A percentile compares a stretch with the other conserved stretches of the same genome.
These are phyloP conservation scores for Trifolium subterraneum DNA, from an alignment of 306 rosid genomes.

Conservation along the genomic window DNA sequence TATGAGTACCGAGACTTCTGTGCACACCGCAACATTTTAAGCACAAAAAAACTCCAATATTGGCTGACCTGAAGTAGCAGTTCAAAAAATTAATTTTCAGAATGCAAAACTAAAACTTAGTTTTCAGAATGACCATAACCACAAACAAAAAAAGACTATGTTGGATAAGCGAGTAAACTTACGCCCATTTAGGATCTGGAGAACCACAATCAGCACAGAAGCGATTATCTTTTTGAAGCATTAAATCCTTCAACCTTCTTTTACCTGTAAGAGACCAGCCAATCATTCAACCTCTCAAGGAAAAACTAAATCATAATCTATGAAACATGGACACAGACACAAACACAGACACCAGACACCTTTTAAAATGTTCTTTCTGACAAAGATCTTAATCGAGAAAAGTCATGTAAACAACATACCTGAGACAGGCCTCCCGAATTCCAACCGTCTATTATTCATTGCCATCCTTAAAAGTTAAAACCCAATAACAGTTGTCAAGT, in stretches of 20 bases:
- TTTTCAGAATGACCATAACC: slow-evolving; percentile 13
- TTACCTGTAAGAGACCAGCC: slow-evolving; percentile 66
- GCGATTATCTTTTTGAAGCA: slow-evolving; percentile 79
- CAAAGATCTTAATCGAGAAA: not conserved
- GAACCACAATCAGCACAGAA: slow-evolving; percentile 90
- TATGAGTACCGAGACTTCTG: slow-evolving; percentile 87
- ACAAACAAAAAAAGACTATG: not conserved
- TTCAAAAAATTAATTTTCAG: slow-evolving; percentile 33
- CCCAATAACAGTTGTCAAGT: slow-evolving; percentile 29
- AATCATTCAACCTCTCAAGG: slow-evolving; percentile 40
- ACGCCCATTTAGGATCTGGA: slow-evolving; percentile 99
- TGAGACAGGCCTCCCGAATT: slow-evolving; percentile 67
- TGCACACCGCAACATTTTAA: slow-evolving; percentile 91
- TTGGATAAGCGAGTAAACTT: slow-evolving; percentile 45
- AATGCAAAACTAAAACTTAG: not conserved
- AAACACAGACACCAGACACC: too few species aligned
- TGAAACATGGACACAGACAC: too few species aligned
- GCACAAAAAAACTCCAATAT: slow-evolving; percentile 95
- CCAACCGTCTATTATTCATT: slow-evolving; percentile 52
- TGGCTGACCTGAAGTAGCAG: slow-evolving; percentile 75
- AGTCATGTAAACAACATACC: slow-evolving; percentile 47
- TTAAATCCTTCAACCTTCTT: slow-evolving; percentile 73
- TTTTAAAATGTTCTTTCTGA: not conserved
- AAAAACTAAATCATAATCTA: slow-evolving; percentile 39
- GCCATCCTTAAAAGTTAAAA: slow-evolving; percentile 37